Evolutionary conservation across 148 eudicot species (phyloP).

Genomic region (Rhododendron vialii): DNA sequence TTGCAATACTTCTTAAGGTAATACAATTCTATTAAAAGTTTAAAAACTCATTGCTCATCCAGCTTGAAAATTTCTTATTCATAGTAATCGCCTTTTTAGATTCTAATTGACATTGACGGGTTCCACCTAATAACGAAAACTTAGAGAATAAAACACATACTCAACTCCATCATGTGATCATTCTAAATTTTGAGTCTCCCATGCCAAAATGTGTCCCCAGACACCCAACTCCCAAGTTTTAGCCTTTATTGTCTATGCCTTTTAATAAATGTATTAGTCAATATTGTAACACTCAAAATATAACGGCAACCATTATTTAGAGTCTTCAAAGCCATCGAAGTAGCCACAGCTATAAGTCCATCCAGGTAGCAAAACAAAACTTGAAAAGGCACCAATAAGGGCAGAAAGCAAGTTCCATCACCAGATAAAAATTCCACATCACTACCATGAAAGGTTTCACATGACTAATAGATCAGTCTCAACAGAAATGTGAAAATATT

Average conservation of each 20-base stretch:
- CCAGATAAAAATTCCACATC: background rate
- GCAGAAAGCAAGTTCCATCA: background rate
- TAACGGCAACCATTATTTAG: background rate
- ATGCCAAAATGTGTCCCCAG: background rate
- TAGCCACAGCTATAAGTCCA: background rate
- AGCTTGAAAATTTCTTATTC: background rate
- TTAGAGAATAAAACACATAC: background rate
- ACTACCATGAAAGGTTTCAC: background rate
- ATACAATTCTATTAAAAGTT: background rate
- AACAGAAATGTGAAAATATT: background rate
- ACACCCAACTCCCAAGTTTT: background rate
- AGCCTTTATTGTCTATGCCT: background rate
- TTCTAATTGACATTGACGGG: background rate
- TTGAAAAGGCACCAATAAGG: background rate
- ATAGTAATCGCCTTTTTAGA: too few species aligned
- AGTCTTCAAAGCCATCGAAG: background rate
- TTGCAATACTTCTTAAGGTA: constrained; percentile 1
- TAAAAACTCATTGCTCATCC: background rate
- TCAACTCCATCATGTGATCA: background rate
- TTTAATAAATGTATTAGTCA: background rate
- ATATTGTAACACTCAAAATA: background rate
- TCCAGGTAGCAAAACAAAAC: constrained; percentile 1
- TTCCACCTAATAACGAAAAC: background rate
- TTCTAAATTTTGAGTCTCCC: background rate
- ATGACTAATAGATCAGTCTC: background rate